Conservation (phyloP, 2,329 filamentous ascomycete genomes). For the Alternaria sp. region DNA sequence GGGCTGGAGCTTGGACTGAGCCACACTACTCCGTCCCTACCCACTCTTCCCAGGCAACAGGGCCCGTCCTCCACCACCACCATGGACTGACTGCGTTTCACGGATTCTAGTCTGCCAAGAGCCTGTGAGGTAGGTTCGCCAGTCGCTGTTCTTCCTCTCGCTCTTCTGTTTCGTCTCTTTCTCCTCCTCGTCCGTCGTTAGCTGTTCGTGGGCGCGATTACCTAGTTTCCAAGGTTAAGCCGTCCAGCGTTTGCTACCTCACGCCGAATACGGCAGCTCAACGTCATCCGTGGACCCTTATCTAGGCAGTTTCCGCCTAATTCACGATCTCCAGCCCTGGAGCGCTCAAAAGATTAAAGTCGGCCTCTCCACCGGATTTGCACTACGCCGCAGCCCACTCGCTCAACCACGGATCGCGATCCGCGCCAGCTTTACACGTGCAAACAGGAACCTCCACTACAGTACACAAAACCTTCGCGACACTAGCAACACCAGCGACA, state of each 20-base stretch:
- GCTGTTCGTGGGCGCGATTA: neutral
- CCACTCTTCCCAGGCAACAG: constrained; percentile 27
- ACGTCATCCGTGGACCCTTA: constrained; percentile 6
- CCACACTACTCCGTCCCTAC: constrained; percentile 12
- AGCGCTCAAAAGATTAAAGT: neutral
- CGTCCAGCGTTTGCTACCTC: constrained; percentile 4
- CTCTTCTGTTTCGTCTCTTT: constrained; percentile 2
- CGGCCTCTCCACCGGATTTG: neutral
- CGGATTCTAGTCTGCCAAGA: constrained; percentile 17
- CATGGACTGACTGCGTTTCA: constrained; percentile 12
- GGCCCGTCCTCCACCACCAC: constrained; percentile 13
- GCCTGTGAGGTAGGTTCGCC: constrained; percentile 1
- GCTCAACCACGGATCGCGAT: constrained; percentile 6
- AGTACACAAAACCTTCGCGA: neutral
- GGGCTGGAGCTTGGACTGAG: constrained; percentile 5
- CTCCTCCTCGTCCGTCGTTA: constrained; percentile 8
- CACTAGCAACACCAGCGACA: too few relatives aligned
- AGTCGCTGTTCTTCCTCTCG: neutral
- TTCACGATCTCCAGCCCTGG: neutral
- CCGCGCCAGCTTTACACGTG: neutral
- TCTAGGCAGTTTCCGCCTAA: neutral
- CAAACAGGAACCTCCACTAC: neutral
- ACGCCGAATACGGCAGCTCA: neutral
- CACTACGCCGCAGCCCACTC: constrained; percentile 4
- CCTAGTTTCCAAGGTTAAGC: neutral